Evolutionary conservation across 768 basidiomycete species (phyloP).

Genomic region (Tylopilus rubrobrunneus): DNA sequence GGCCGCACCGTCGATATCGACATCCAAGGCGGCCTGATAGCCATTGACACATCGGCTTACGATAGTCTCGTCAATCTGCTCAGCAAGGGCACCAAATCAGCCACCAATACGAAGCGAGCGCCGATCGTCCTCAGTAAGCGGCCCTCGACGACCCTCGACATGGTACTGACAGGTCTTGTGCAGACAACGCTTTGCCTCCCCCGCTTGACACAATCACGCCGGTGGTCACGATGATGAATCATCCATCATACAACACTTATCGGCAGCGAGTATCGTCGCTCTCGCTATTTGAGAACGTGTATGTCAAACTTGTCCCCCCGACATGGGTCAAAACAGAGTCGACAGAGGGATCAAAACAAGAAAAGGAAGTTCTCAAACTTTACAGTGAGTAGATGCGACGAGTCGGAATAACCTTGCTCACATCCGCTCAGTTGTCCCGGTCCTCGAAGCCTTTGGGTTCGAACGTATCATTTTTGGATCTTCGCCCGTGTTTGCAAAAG

Average conservation of each 20-base stretch:
- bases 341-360: conserved; percentile 33
- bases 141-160: background rate
- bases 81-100: conserved; percentile 48
- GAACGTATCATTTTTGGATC: conserved; percentile 82
- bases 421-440: conserved; percentile 59
- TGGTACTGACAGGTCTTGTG: conserved; percentile 4
- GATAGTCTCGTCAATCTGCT: conserved; percentile 73
- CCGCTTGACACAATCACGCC: conserved; percentile 68
- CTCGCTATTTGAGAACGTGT: conserved; percentile 68
- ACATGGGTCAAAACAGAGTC: conserved; percentile 60
- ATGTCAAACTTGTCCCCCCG: conserved; percentile 75
- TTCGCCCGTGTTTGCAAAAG: conserved; percentile 54
- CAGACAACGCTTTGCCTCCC: conserved; percentile 79
- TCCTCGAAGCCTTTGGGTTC: conserved; percentile 82
- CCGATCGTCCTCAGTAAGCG: conserved; percentile 64
- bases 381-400: conserved; percentile 55
- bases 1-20: conserved; percentile 70
- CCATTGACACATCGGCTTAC: conserved; percentile 45
- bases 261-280: conserved; percentile 68
- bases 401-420: background rate
- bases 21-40: conserved; percentile 50
- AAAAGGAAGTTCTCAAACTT: conserved; percentile 65
- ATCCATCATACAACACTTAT: conserved; percentile 69
- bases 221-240: conserved; percentile 76
- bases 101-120: conserved; percentile 33